Conservation (phyloP, 140 eudicot genomes). For the Erigeron philadelphicus region DNA sequence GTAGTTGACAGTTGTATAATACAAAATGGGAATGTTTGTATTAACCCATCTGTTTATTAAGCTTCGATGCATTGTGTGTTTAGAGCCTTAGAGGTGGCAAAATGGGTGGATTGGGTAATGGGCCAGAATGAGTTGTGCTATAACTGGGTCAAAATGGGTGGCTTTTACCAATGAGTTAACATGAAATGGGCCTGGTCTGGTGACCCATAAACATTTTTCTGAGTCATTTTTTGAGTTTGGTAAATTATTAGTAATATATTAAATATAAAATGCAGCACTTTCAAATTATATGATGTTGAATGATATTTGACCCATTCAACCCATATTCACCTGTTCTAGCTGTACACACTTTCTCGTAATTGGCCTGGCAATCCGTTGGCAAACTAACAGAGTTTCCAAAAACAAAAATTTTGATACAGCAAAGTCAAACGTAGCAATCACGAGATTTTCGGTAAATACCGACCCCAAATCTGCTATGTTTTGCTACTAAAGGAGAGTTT, state of each 20-base stretch:
- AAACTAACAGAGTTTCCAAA: no score
- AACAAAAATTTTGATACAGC: no score
- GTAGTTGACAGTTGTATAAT: slow-evolving; percentile 30
- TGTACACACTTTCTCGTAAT: no score
- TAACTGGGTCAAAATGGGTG: neutral
- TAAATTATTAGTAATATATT: neutral
- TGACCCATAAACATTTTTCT: neutral
- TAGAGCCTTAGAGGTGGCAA: neutral
- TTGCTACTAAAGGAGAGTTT: no score
- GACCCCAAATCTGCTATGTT: no score
- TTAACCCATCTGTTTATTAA: slow-evolving; percentile 14
- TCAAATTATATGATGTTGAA: neutral
- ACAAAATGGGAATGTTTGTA: slow-evolving; percentile 21
- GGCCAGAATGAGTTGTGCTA: neutral
- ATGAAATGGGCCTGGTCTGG: neutral
- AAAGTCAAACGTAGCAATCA: no score
- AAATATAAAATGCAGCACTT: neutral
- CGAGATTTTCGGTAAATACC: no score
- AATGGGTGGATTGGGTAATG: neutral
- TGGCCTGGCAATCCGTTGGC: no score
- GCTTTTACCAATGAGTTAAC: neutral
- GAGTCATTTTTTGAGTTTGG: neutral
- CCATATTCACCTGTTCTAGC: no score
- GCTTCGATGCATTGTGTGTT: neutral
- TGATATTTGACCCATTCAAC: neutral